Base-by-base conservation (phyloP, 345 rosid species). In the Lepidium aucheri region DNA sequence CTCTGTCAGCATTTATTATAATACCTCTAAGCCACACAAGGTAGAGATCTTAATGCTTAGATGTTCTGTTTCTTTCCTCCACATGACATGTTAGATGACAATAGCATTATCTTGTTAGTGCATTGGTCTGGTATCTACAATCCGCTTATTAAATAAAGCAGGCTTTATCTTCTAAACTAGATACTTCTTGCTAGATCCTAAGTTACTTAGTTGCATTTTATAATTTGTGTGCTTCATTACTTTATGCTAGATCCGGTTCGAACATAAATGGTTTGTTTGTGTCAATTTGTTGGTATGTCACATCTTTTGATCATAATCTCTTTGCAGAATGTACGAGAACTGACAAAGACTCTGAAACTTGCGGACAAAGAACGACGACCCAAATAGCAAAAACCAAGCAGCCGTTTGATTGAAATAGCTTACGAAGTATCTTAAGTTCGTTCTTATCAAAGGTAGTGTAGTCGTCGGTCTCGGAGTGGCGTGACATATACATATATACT, bases 341-440 rank as follows among this genome's bases (percentile, higher is more conserved):
- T 72, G 70, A 72, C 76, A 40, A 63, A 72, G 59, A 63, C 70
- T 42, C 55, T 73, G 41, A 66, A 57, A 50, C 60, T 57, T 30
- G 70, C 66, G 6, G 70, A 65, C 40, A 65, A 17, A 50, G 54
- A 58, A 54, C 63, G 38, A 46, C 64, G 14, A 63, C 12, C 15
- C 32, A 57, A 50, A 16, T 15, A 56, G 33, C 66, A 8, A 58
- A 58, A 65, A 73, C 47, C 49, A 65, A 65, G 38, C 60, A 72
- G 53, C 70, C 75, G 58, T 0, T 17, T 44, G 58, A 45, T 63
- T 54, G 38, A 65, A 47, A 65, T 70, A 72, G 59, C 65, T 28
- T 32, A 41, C 11, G 14, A 10, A 46, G 38, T 4, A 26, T 55
- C 34, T 14, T 30, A 32, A 7, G 14, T 68, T 62, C 28, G 14